phyloP scores from a whole-genome alignment of 2,329 filamentous ascomycete genomes.

The Curvularia verruculosa region DNA sequence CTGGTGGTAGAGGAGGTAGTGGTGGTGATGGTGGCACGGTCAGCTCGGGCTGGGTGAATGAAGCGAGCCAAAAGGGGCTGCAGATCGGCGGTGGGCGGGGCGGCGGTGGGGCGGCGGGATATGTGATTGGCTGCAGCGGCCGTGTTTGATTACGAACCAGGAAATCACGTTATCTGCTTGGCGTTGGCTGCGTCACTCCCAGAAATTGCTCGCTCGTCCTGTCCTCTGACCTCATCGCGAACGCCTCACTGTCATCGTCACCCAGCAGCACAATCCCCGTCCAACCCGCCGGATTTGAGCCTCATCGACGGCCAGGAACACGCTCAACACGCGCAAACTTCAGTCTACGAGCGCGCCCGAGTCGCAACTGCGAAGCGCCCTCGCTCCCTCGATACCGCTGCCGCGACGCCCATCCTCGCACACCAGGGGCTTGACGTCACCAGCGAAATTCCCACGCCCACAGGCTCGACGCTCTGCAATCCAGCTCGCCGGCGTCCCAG shows the following conservation, averaged over 20 bases:
- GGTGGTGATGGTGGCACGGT: background rate
- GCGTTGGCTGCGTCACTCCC: conserved; percentile 38
- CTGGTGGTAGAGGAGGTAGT: background rate
- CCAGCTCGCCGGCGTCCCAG: conserved; percentile 24
- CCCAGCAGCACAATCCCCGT: conserved; percentile 38
- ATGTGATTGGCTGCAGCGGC: conserved; percentile 17
- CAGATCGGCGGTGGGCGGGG: conserved; percentile 22
- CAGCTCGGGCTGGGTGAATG: background rate
- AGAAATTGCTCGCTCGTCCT: conserved; percentile 42
- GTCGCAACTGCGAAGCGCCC: conserved; percentile 18
- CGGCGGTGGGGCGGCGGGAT: conserved; percentile 14
- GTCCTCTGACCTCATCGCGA: conserved; percentile 47
- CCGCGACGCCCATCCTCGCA: conserved; percentile 27
- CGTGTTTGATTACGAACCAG: conserved; percentile 26
- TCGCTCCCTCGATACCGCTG: conserved; percentile 17
- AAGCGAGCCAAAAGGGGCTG: conserved; percentile 29
- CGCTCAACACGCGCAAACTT: conserved; percentile 15
- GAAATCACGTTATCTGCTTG: conserved; percentile 41
- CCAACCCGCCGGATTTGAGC: conserved; percentile 31
- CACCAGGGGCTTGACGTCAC: conserved; percentile 41
- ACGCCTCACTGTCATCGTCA: conserved; percentile 45
- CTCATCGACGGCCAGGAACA: conserved; percentile 31
- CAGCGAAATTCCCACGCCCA: conserved; percentile 29
- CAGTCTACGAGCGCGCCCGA: conserved; percentile 7
- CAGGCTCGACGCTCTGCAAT: conserved; percentile 20